phyloP scores from a whole-genome alignment of 1,284 basidiomycete species.

The Tilletia walkeri region DNA sequence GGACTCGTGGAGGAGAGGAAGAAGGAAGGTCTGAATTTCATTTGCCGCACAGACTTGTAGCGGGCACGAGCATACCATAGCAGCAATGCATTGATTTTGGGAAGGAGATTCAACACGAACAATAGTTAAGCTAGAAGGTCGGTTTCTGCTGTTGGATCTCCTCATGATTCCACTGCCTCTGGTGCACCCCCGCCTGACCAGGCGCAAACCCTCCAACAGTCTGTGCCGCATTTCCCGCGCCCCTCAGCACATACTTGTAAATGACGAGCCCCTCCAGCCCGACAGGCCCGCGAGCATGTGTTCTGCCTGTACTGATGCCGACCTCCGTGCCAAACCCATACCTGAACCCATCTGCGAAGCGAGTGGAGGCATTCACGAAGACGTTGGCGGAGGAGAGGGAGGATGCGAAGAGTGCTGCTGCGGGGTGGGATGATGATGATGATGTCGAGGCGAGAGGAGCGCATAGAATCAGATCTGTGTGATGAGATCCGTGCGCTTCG shows the following conservation, averaged over 20 bases:
- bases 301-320: slow-evolving; percentile 92
- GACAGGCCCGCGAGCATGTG: slow-evolving; percentile 94
- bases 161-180: slow-evolving; percentile 15
- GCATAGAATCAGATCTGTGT: slow-evolving; percentile 93
- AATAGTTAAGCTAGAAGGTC: background rate
- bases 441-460: slow-evolving; percentile 62
- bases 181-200: background rate
- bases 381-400: slow-evolving; percentile 89
- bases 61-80: no score
- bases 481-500: slow-evolving; percentile 88
- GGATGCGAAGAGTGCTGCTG: slow-evolving; percentile 73
- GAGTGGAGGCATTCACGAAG: slow-evolving; percentile 89
- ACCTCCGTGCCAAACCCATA: slow-evolving; percentile 98
- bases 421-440: slow-evolving; percentile 19
- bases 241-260: slow-evolving; percentile 49
- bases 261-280: slow-evolving; percentile 74
- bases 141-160: background rate
- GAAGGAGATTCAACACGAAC: no score
- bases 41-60: no score
- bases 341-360: slow-evolving; percentile 94
- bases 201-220: slow-evolving; percentile 25
- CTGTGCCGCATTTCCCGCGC: slow-evolving; percentile 26
- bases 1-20: no score
- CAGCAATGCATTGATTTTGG: no score
- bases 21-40: no score